phyloP scores from a whole-genome alignment of 768 basidiomycete genomes.

The Boletus tylopilopsis region DNA sequence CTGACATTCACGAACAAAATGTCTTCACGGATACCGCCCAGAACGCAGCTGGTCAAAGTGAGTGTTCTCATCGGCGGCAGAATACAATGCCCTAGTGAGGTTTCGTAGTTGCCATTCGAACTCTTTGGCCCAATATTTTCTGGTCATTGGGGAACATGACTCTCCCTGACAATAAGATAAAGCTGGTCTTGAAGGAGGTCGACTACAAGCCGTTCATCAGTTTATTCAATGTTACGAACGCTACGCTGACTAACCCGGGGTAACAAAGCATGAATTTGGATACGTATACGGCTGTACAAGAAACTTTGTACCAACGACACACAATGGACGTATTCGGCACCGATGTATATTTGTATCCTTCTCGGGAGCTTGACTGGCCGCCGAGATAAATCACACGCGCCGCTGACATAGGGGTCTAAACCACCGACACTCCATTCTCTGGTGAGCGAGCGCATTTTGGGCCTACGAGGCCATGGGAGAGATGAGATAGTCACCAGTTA shows the following conservation, averaged over 20 bases:
- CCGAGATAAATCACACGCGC: too few species aligned
- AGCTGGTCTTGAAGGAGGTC: slow-evolving; percentile 69
- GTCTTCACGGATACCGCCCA: slow-evolving; percentile 63
- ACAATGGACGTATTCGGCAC: too few species aligned
- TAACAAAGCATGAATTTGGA: too few species aligned
- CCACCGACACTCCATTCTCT: too few species aligned
- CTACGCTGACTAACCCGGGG: slow-evolving; percentile 45
- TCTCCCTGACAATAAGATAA: slow-evolving; percentile 67
- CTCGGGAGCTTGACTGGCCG: too few species aligned
- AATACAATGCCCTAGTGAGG: background rate
- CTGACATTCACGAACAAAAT: slow-evolving; percentile 72
- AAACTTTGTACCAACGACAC: too few species aligned
- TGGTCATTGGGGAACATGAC: slow-evolving; percentile 72
- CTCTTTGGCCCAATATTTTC: slow-evolving; percentile 69
- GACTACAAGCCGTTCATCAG: slow-evolving; percentile 91
- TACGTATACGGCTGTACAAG: too few species aligned
- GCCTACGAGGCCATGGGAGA: too few species aligned
- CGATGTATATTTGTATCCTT: too few species aligned
- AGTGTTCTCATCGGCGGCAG: slow-evolving; percentile 27
- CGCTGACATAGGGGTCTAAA: too few species aligned
- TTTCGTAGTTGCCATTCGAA: slow-evolving; percentile 69
- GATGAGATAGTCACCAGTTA: too few species aligned
- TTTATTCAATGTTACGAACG: slow-evolving; percentile 74
- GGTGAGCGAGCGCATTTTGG: too few species aligned
- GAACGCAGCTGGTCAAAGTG: slow-evolving; percentile 71